Percentiles rank a stretch among this genome's conserved stretches.
Conservation (phyloP, 441 rosid genomes). For the Daphne laureola region DNA sequence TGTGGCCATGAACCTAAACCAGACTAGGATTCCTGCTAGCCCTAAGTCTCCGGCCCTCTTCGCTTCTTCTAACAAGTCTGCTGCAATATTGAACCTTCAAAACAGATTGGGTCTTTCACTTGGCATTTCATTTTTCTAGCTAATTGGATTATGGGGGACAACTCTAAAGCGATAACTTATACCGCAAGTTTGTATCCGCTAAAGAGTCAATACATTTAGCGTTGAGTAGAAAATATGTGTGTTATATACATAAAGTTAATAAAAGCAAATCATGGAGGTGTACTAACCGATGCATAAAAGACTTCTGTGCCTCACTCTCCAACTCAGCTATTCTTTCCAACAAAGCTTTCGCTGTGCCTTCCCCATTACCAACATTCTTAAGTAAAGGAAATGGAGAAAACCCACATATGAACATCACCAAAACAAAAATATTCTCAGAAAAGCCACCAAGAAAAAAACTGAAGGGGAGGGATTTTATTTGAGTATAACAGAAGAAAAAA, state of each 20-base stretch:
- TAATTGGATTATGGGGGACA: too few relatives aligned
- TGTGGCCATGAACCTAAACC: slow-evolving; percentile 99
- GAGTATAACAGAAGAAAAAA: slow-evolving; percentile 18
- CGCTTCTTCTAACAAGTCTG: slow-evolving; percentile 81
- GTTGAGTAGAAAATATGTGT: too few relatives aligned
- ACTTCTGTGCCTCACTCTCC: slow-evolving; percentile 98
- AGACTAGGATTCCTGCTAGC: slow-evolving; percentile 89
- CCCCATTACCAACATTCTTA: slow-evolving; percentile 75
- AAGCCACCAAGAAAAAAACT: too few relatives aligned
- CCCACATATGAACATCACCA: too few relatives aligned
- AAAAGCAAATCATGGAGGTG: not conserved
- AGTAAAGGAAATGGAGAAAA: slow-evolving; percentile 12
- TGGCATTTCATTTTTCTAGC: too few relatives aligned
- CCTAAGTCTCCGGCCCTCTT: slow-evolving; percentile 72
- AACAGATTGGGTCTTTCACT: slow-evolving; percentile 2
- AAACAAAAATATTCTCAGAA: too few relatives aligned
- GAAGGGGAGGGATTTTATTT: not conserved
- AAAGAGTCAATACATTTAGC: too few relatives aligned
- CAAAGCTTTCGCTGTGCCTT: slow-evolving; percentile 72
- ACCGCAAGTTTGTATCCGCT: too few relatives aligned
- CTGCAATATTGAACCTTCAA: slow-evolving; percentile 88
- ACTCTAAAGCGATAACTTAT: too few relatives aligned
- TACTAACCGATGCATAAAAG: slow-evolving; percentile 97
- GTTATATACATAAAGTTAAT: not conserved
- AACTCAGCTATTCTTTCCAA: slow-evolving; percentile 65